Conservation (phyloP, 164 flowering plant genomes). For the Berberis thunbergii region DNA sequence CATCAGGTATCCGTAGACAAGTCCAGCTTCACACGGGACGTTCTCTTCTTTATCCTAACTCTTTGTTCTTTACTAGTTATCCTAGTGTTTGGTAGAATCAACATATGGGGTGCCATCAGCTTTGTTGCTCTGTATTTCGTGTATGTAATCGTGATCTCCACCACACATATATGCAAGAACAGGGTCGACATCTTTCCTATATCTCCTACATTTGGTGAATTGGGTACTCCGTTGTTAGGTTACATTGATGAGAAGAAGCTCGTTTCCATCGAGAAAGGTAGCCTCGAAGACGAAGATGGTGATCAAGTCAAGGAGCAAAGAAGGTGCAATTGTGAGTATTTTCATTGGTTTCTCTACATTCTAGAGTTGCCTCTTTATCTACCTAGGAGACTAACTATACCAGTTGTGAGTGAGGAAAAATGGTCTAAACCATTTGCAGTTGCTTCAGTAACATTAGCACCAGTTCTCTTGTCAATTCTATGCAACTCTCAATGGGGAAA, state of each 20-base stretch:
- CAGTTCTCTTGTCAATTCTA: constrained; percentile 28
- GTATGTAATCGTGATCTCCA: constrained; percentile 48
- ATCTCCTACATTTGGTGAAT: not conserved
- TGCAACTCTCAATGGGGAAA: constrained; percentile 23
- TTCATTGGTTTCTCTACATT: constrained; percentile 11
- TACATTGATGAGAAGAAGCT: constrained; percentile 11
- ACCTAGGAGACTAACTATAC: constrained; percentile 47
- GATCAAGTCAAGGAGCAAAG: constrained; percentile 6
- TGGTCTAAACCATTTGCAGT: constrained; percentile 50
- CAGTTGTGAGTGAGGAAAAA: constrained; percentile 33
- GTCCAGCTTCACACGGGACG: constrained; percentile 46
- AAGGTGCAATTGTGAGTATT: constrained; percentile 6
- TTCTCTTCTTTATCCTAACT: constrained; percentile 40
- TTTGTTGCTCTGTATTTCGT: constrained; percentile 46
- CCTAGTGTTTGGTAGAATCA: constrained; percentile 27
- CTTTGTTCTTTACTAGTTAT: constrained; percentile 33
- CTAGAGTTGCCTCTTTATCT: constrained; percentile 36
- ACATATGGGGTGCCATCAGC: constrained; percentile 43
- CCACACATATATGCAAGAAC: constrained; percentile 16
- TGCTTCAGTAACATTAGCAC: constrained; percentile 32
- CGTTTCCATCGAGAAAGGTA: not conserved
- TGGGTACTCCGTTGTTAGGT: constrained; percentile 20
- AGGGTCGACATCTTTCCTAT: constrained; percentile 8
- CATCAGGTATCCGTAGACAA: constrained; percentile 26
- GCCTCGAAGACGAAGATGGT: constrained; percentile 7